These are phyloP conservation scores for Cutaneotrichosporon spelunceum DNA, from an alignment of 1,284 basidiomycete genomes.

Conservation along the genomic window DNA sequence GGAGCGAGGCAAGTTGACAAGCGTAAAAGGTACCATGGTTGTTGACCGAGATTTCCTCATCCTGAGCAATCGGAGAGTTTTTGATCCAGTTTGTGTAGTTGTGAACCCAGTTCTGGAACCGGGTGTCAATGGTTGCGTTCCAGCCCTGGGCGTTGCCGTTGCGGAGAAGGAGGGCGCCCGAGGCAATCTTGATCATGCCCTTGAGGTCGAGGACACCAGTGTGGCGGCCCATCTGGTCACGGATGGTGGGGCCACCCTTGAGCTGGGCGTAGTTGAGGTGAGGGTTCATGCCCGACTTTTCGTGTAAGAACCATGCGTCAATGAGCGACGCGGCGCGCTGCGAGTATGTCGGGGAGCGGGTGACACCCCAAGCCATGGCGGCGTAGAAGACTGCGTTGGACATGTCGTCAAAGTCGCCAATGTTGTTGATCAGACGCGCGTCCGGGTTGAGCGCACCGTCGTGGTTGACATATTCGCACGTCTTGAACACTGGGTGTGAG, in stretches of 20 bases:
- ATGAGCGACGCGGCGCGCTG: slow-evolving; percentile 22
- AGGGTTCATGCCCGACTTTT: slow-evolving; percentile 63
- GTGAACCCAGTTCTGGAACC: slow-evolving; percentile 25
- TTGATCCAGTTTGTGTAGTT: slow-evolving; percentile 28
- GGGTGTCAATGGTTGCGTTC: slow-evolving; percentile 21
- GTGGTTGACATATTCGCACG: slow-evolving; percentile 14
- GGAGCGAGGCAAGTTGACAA: slow-evolving; percentile 37
- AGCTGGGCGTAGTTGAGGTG: slow-evolving; percentile 66
- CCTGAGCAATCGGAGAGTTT: slow-evolving; percentile 25
- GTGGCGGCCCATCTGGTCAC: slow-evolving; percentile 24
- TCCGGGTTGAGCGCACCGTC: slow-evolving; percentile 69
- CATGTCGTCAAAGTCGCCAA: slow-evolving; percentile 58
- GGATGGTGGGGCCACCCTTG: slow-evolving; percentile 57
- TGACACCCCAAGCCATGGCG: slow-evolving; percentile 59
- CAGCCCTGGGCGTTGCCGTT: slow-evolving; percentile 24
- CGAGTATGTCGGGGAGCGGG: slow-evolving; percentile 44
- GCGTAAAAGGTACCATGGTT: slow-evolving; percentile 46
- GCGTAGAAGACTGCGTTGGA: slow-evolving; percentile 64
- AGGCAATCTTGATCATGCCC: slow-evolving; percentile 31
- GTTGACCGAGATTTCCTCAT: slow-evolving; percentile 33
- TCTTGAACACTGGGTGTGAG: slow-evolving; percentile 16
- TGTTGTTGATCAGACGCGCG: slow-evolving; percentile 58
- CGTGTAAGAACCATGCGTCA: slow-evolving; percentile 56
- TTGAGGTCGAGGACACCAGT: slow-evolving; percentile 33
- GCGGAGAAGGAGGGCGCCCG: slow-evolving; percentile 25